Evolutionary conservation across 495 filamentous ascomycete genomes (phyloP), one percentile per base, ranked within the genome.

Genomic region (Penicillium waksmanii): DNA sequence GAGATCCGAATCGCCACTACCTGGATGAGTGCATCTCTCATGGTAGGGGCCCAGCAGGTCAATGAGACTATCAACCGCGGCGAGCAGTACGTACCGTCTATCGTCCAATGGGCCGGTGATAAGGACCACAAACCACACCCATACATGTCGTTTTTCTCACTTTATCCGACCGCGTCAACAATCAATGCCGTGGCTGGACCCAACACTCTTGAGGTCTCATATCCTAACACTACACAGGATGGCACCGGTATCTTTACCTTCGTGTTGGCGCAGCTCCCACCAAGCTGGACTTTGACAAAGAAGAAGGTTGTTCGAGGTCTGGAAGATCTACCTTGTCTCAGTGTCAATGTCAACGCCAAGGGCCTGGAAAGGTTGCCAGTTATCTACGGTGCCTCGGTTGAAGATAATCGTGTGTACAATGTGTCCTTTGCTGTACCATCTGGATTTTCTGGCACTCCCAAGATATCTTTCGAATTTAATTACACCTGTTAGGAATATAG

Each of bases 31-130:
- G 55, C 66, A 15, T 42, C 59, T 2, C 62, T 72, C 35, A 72
- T 72, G 67, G 68, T 72, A 34, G 69, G 69, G 4, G 67, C 67
- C 1, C 38, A 70, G 35, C 38, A 65, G 43, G 58, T 70, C 5
- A 61, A 61, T 35, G 67, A 72, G 51, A 58, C 55, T 21, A 55
- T 65, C 9, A 61, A 56, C 10, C 60, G 69, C 0, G 55, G 67
- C 11, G 8, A 60, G 31, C 69, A 72, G 53, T 72, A 68, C 35
- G 65, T 68, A 5, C 69, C 69, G 15, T 67, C 67, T 12, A 68
- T 72, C 50, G 67, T 70, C 0, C 69, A 70, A 47, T 72, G 69
- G 69, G 67, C 69, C 38, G 62, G 64, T 51, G 69, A 72, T 47
- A 57, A 62, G 9, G 17, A 57, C 5, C 68, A 70, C 31, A 62